Evolutionary conservation across 1,139 yeast species (phyloP).

Genomic region (Magnusiomyces fungicola): DNA sequence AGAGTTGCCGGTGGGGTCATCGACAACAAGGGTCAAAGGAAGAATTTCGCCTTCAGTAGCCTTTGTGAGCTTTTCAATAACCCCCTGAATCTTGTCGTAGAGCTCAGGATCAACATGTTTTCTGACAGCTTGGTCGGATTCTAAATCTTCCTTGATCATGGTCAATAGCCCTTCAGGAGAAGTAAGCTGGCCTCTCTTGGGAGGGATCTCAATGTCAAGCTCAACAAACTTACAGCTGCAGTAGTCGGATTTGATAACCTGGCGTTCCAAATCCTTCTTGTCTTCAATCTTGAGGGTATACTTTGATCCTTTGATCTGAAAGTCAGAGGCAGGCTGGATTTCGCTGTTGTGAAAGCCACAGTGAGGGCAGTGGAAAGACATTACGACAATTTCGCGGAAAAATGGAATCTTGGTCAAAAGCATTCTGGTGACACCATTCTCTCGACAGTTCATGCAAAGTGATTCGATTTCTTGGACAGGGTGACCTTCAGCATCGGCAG

Average conservation of each 20-base stretch:
- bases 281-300: slow-evolving; percentile 64
- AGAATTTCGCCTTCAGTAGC: slow-evolving; percentile 58
- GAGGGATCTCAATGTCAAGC: slow-evolving; percentile 89
- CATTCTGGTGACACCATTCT: slow-evolving; percentile 76
- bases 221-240: slow-evolving; percentile 78
- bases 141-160: slow-evolving; percentile 80
- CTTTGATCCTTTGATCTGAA: slow-evolving; percentile 76
- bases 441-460: slow-evolving; percentile 90
- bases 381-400: slow-evolving; percentile 83
- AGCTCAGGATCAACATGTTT: slow-evolving; percentile 63
- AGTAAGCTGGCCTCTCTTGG: slow-evolving; percentile 88
- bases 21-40: slow-evolving; percentile 74
- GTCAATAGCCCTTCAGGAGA: slow-evolving; percentile 81
- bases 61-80: slow-evolving; percentile 52
- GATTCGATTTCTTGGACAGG: slow-evolving; percentile 95
- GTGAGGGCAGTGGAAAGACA: slow-evolving; percentile 95
- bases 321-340: slow-evolving; percentile 81
- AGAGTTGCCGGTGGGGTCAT: slow-evolving; percentile 96
- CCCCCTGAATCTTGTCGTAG: slow-evolving; percentile 64
- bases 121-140: slow-evolving; percentile 74
- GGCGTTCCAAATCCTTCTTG: slow-evolving; percentile 76
- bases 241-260: slow-evolving; percentile 84
- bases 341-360: slow-evolving; percentile 89
- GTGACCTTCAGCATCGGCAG: slow-evolving; percentile 82
- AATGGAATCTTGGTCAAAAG: slow-evolving; percentile 84